Base-by-base conservation (phyloP, 2,329 filamentous ascomycete species). In the Bipolaris zeicola region DNA sequence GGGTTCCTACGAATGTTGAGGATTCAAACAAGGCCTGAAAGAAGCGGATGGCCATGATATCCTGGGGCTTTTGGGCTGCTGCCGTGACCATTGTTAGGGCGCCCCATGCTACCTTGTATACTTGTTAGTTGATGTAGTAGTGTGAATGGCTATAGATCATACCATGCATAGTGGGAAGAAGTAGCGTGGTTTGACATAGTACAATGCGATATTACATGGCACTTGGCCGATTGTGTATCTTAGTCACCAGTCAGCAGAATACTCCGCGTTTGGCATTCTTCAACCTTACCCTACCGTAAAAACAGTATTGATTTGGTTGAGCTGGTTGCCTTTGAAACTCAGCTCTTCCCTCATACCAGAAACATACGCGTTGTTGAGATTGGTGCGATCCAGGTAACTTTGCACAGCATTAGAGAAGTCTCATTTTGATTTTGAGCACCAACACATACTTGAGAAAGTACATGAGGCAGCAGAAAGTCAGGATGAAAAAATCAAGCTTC, bases 81-180 rank as follows among this genome's bases (percentile, higher is more conserved):
- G 83, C 85, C 1, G 84, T 87, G 34, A 80, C 76, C 83, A 89
- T 87, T 2, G 87, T 89, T 24, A 90, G 73, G 0, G 79, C 77
- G 2, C 83, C 86, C 88, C 87, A 90, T 54, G 85, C 66, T 16
- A 74, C 63, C 70, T n/a, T 28, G 5, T 18, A 6, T 31, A 36
- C 11, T 14, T 46, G 31, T 52, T 52, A 52, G 36, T 39, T 14
- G 22, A 10, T 3, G 26, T 3, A 31, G 8, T 16, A 31, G 13
- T n/a, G 13, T 3, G 10, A 6, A 31, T 10, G 2, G 16, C 26
- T 1, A 3, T 2, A 13, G 24, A n/a, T 55, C 60, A 66, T 18
- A 87, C 54, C 82, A 88, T 87, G 81, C 87, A 87, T 26, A 78
- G 65, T 0, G 86, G 87, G 65, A 87, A 87, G 77, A 85, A 89